Evolutionary conservation across 202 grass and related monocot genomes (phyloP).

Genomic region (Eragrostis tef): DNA sequence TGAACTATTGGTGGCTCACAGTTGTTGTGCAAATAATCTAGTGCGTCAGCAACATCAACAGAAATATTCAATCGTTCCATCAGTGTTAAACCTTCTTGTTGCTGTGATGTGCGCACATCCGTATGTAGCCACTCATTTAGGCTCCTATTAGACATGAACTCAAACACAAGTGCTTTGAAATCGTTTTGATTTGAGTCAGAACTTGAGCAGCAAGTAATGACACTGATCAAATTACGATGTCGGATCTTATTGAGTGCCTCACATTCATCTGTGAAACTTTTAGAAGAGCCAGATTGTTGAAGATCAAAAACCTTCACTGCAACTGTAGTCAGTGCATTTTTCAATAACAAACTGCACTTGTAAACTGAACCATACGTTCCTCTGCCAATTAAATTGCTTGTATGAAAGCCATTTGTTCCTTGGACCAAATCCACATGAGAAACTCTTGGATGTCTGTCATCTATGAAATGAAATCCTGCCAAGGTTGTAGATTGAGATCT

Average conservation of each 20-base stretch:
- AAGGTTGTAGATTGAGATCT: neutral
- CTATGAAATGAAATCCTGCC: neutral
- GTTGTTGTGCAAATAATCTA: slow-evolving; percentile 51
- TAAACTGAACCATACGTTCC: slow-evolving; percentile 44
- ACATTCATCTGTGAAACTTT: slow-evolving; percentile 51
- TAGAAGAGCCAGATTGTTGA: slow-evolving; percentile 35
- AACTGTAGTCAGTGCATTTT: neutral
- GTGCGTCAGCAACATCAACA: slow-evolving; percentile 42
- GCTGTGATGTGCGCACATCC: neutral
- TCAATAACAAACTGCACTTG: slow-evolving; percentile 22
- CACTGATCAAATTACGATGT: slow-evolving; percentile 42
- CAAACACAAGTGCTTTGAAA: slow-evolving; percentile 41
- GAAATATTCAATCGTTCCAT: slow-evolving; percentile 48
- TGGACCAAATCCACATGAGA: slow-evolving; percentile 33
- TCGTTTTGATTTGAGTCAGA: slow-evolving; percentile 34
- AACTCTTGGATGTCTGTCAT: slow-evolving; percentile 33
- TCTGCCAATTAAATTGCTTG: slow-evolving; percentile 37
- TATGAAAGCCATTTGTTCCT: slow-evolving; percentile 45
- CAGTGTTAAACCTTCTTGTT: slow-evolving; percentile 4
- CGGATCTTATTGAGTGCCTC: slow-evolving; percentile 37
- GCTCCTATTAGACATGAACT: slow-evolving; percentile 41
- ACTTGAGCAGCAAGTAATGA: slow-evolving; percentile 52
- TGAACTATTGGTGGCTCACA: slow-evolving; percentile 44
- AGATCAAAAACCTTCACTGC: slow-evolving; percentile 55
- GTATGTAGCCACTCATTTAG: slow-evolving; percentile 46